These are phyloP conservation scores for Cercospora sojina DNA, from an alignment of 2,329 filamentous ascomycete species.

Conservation along the genomic window DNA sequence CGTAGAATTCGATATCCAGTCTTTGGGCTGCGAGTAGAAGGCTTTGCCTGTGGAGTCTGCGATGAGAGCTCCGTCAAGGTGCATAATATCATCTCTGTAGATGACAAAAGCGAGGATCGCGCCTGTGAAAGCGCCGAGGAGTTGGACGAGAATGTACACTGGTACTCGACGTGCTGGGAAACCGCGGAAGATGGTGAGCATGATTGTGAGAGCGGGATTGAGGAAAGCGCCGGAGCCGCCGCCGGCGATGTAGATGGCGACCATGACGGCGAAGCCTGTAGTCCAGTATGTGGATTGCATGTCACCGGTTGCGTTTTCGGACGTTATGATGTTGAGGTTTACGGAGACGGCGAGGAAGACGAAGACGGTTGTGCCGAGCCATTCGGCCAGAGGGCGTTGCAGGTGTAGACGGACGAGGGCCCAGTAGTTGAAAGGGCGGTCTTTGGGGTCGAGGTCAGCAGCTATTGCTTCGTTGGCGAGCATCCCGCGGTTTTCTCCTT, in stretches of 20 bases:
- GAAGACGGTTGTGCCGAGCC: slow-evolving; percentile 48
- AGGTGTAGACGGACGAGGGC: slow-evolving; percentile 51
- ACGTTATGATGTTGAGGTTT: slow-evolving; percentile 44
- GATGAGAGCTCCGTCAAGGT: slow-evolving; percentile 42
- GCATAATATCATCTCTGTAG: slow-evolving; percentile 42
- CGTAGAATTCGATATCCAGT: slow-evolving; percentile 34
- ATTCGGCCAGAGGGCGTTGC: slow-evolving; percentile 63
- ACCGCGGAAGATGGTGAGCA: slow-evolving; percentile 48
- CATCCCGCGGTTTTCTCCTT: slow-evolving; percentile 13
- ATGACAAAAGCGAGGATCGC: slow-evolving; percentile 48
- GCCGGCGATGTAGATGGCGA: slow-evolving; percentile 44
- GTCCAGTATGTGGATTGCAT: slow-evolving; percentile 36
- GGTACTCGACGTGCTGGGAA: slow-evolving; percentile 54
- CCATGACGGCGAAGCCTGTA: slow-evolving; percentile 58
- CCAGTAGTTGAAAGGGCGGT: slow-evolving; percentile 48
- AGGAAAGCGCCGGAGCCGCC: slow-evolving; percentile 51
- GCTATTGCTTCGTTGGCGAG: slow-evolving; percentile 16
- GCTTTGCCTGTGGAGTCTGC: slow-evolving; percentile 27
- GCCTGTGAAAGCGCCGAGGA: slow-evolving; percentile 54
- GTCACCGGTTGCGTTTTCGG: slow-evolving; percentile 30
- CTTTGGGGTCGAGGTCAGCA: slow-evolving; percentile 11
- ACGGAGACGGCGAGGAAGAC: slow-evolving; percentile 29
- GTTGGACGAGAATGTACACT: slow-evolving; percentile 53
- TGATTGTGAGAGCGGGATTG: slow-evolving; percentile 49
- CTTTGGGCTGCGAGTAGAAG: slow-evolving; percentile 34